phyloP scores from a whole-genome alignment of 1,139 yeast species.

The Protomyces arabidopsidicola region DNA sequence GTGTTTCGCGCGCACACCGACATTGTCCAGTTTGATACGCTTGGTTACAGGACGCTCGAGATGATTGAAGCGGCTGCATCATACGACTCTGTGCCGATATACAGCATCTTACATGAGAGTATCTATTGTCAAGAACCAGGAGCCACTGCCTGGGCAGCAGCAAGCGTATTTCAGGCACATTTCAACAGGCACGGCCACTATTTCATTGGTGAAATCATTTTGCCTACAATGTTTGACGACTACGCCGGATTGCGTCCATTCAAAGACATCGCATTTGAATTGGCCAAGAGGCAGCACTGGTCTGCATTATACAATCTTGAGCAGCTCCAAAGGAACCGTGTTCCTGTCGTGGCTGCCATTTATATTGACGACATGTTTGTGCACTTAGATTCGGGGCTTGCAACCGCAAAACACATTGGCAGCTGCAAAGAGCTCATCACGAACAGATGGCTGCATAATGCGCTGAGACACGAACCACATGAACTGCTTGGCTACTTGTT shows the following conservation, averaged over 20 bases:
- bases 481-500: slow-evolving; percentile 20
- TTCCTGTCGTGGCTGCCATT: slow-evolving; percentile 43
- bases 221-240: slow-evolving; percentile 50
- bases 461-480: slow-evolving; percentile 20
- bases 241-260: slow-evolving; percentile 46
- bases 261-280: slow-evolving; percentile 44
- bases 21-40: slow-evolving; percentile 40
- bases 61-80: slow-evolving; percentile 41
- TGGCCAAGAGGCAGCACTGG: slow-evolving; percentile 48
- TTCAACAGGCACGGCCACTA: slow-evolving; percentile 1
- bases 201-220: slow-evolving; percentile 59
- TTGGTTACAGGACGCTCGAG: slow-evolving; percentile 43
- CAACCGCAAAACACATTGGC: slow-evolving; percentile 6
- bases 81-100: slow-evolving; percentile 53
- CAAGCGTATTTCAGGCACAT: slow-evolving; percentile 40
- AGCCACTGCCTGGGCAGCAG: slow-evolving; percentile 50
- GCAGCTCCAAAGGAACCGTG: slow-evolving; percentile 36
- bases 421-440: slow-evolving; percentile 15
- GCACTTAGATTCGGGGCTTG: slow-evolving; percentile 15
- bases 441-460: slow-evolving; percentile 21
- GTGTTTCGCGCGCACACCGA: slow-evolving; percentile 46
- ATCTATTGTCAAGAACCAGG: slow-evolving; percentile 48
- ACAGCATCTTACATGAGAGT: slow-evolving; percentile 56
- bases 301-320: slow-evolving; percentile 44
- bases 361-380: slow-evolving; percentile 40